A percentile compares a stretch with the other conserved stretches of the same genome.
These are phyloP conservation scores for Asterionellopsis glacialis DNA, from an alignment of 108 stramenopile species.

Conservation along the genomic window DNA sequence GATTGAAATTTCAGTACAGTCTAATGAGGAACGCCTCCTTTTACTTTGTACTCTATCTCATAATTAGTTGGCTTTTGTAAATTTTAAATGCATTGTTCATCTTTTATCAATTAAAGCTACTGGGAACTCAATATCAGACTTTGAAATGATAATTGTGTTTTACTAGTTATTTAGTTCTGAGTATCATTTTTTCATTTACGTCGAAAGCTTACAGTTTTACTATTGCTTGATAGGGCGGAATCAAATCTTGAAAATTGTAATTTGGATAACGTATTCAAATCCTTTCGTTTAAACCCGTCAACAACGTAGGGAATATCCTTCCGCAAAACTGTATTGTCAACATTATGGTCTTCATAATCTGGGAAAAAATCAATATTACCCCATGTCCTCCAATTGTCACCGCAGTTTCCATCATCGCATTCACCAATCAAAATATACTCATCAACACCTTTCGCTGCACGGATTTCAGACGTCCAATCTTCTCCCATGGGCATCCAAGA, in stretches of 20 bases:
- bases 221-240: constrained; percentile 43
- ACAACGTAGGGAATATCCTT: constrained; percentile 25
- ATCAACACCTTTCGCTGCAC: constrained; percentile 37
- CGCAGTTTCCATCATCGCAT: constrained; percentile 73
- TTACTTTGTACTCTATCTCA: no score
- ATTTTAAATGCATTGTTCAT: no score
- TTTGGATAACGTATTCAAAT: constrained; percentile 44
- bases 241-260: constrained; percentile 79
- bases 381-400: constrained; percentile 72
- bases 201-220: constrained; percentile 74
- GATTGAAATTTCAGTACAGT: no score
- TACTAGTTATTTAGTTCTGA: no score
- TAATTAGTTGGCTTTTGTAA: no score
- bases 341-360: neutral
- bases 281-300: constrained; percentile 66
- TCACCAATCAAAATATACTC: constrained; percentile 88
- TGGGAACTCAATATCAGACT: no score
- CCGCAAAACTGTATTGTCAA: constrained; percentile 2
- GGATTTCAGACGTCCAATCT: constrained; percentile 75
- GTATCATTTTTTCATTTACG: neutral
- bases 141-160: no score
- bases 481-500: constrained; percentile 81
- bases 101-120: no score
- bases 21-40: no score
- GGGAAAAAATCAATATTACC: constrained; percentile 50